phyloP scores from a whole-genome alignment of 805 yeast genomes.

The Candida glaebosa region DNA sequence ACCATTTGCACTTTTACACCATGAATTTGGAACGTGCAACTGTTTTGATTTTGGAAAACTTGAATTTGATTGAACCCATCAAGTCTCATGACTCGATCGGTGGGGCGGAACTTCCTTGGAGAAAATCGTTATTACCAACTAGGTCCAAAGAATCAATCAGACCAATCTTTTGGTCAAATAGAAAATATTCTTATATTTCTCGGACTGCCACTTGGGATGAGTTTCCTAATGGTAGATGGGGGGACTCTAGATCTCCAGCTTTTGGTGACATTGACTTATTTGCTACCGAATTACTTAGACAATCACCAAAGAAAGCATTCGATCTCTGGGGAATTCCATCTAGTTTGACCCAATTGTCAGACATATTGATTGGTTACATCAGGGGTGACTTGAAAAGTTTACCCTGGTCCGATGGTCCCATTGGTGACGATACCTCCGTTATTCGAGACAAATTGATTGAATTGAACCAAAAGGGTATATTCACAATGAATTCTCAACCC shows the following conservation, averaged over 20 bases:
- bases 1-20: constrained; percentile 92
- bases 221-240: constrained; percentile 98
- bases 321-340: constrained; percentile 89
- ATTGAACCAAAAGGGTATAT: constrained; percentile 64
- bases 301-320: constrained; percentile 72
- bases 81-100: constrained; percentile 38
- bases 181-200: constrained; percentile 84
- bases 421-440: constrained; percentile 68
- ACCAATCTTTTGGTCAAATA: constrained; percentile 94
- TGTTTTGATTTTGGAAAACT: constrained; percentile 76
- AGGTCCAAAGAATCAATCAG: constrained; percentile 80
- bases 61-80: constrained; percentile 52
- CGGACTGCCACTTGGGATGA: constrained; percentile 96
- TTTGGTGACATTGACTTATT: constrained; percentile 85
- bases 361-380: constrained; percentile 65
- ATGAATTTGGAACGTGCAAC: constrained; percentile 96
- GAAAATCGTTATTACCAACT: constrained; percentile 79
- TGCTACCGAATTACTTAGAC: constrained; percentile 78
- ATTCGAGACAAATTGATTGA: constrained; percentile 56
- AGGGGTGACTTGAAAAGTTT: constrained; percentile 67
- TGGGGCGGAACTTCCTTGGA: constrained; percentile 68
- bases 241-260: constrained; percentile 96
- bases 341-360: constrained; percentile 53
- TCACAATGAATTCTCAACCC: constrained; percentile 95
- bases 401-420: constrained; percentile 96